Percentiles rank a stretch among this genome's conserved stretches.
phyloP scores from a whole-genome alignment of 2,329 filamentous ascomycete species.

The Fusarium citri region DNA sequence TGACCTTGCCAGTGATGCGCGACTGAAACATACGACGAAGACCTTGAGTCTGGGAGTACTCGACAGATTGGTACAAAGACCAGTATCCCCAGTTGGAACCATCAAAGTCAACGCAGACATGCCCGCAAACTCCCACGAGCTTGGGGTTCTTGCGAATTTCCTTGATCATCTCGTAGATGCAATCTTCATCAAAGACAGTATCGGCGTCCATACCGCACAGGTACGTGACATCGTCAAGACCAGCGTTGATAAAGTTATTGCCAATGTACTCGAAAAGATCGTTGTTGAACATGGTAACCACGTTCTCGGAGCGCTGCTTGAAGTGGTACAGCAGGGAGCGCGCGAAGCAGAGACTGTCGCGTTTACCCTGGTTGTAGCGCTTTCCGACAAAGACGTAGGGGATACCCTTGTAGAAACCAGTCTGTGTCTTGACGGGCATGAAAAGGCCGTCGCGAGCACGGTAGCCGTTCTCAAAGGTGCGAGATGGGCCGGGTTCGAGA shows the following conservation, averaged over 20 bases:
- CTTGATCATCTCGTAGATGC: conserved; percentile 58
- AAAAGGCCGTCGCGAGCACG: conserved; percentile 59
- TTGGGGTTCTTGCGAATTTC: conserved; percentile 57
- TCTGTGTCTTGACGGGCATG: conserved; percentile 59
- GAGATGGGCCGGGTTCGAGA: conserved; percentile 51
- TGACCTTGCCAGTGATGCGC: conserved; percentile 61
- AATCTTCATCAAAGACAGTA: conserved; percentile 59
- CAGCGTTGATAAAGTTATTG: conserved; percentile 52
- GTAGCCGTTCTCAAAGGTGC: conserved; percentile 57
- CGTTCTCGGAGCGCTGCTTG: conserved; percentile 55
- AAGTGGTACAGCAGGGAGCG: conserved; percentile 63
- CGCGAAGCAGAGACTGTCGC: conserved; percentile 62
- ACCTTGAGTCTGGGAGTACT: conserved; percentile 61
- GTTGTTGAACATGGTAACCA: conserved; percentile 60
- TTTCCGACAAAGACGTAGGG: conserved; percentile 63
- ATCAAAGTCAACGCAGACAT: conserved; percentile 61
- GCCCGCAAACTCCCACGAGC: conserved; percentile 61
- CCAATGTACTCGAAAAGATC: conserved; percentile 57
- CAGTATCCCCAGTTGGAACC: conserved; percentile 56
- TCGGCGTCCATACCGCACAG: conserved; percentile 62
- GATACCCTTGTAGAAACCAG: conserved; percentile 58
- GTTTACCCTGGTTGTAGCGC: conserved; percentile 62
- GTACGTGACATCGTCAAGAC: conserved; percentile 56
- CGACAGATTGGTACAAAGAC: conserved; percentile 61
- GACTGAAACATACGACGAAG: conserved; percentile 62